Evolutionary conservation across 139 green algal species (phyloP).

Genomic region (Ulvella scutata): DNA sequence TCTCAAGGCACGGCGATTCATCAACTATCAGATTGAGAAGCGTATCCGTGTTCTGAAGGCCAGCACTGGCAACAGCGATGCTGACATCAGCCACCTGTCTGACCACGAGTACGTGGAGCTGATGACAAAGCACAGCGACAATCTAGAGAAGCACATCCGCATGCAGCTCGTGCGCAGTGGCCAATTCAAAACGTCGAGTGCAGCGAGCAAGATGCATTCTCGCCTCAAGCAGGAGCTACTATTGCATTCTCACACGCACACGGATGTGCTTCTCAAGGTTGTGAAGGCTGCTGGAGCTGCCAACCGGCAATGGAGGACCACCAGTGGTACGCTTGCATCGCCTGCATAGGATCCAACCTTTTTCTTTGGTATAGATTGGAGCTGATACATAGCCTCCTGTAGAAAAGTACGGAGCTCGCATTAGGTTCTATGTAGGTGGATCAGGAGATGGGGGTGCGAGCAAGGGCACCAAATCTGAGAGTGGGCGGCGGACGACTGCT

Average conservation of each 20-base stretch:
- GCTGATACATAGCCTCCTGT: too few species aligned
- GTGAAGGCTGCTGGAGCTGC: not conserved
- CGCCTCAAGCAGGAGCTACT: not conserved
- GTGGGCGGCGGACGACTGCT: too few species aligned
- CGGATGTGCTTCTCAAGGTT: not conserved
- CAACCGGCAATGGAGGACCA: not conserved
- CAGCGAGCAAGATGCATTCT: not conserved
- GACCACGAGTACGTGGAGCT: not conserved
- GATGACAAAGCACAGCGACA: not conserved
- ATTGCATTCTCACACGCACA: not conserved
- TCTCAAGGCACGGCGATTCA: not conserved
- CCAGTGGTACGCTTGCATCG: not conserved
- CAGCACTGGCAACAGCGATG: not conserved
- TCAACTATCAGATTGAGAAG: not conserved
- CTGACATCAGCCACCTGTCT: not conserved
- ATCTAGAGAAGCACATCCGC: not conserved
- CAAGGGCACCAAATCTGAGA: too few species aligned
- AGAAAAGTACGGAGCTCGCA: too few species aligned
- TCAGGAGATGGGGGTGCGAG: too few species aligned
- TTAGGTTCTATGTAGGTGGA: too few species aligned
- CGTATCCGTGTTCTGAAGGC: not conserved
- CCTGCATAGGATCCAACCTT: too few species aligned
- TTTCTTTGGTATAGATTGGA: too few species aligned
- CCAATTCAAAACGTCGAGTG: not conserved
- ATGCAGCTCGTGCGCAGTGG: not conserved